These are phyloP conservation scores for Carex pumila DNA, from an alignment of 176 grass and related monocot species.

Conservation along the genomic window DNA sequence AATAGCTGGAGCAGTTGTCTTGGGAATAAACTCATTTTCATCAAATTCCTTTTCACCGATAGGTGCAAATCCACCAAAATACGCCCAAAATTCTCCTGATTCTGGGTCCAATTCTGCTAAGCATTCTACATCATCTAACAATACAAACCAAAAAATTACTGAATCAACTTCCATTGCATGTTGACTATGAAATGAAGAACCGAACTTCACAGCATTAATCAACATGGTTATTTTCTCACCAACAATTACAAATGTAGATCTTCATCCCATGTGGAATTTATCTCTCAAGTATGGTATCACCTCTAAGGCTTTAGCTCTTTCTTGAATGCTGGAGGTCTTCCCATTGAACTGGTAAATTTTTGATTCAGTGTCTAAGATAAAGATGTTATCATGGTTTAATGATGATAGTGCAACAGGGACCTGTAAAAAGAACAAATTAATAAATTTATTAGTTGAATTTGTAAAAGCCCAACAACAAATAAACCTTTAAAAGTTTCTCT, in stretches of 20 bases:
- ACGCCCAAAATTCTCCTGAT: slow-evolving; percentile 85
- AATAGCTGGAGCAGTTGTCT: slow-evolving; percentile 45
- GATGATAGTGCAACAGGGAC: slow-evolving; percentile 77
- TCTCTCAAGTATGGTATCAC: slow-evolving; percentile 86
- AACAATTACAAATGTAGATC: slow-evolving; percentile 72
- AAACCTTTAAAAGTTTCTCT: background rate
- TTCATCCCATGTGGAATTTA: slow-evolving; percentile 63
- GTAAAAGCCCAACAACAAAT: background rate
- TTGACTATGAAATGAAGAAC: background rate
- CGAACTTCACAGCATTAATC: background rate
- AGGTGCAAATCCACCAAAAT: slow-evolving; percentile 94
- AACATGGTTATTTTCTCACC: slow-evolving; percentile 34
- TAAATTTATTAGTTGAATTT: background rate
- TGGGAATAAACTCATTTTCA: slow-evolving; percentile 52
- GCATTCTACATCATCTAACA: slow-evolving; percentile 70
- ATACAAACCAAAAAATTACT: background rate
- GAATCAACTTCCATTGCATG: background rate
- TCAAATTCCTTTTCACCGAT: slow-evolving; percentile 57
- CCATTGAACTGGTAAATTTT: slow-evolving; percentile 96
- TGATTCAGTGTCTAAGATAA: slow-evolving; percentile 71
- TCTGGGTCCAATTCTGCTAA: slow-evolving; percentile 48
- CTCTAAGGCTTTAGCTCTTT: slow-evolving; percentile 90
- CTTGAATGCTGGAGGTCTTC: slow-evolving; percentile 81
- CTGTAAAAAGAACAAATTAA: slow-evolving; percentile 34
- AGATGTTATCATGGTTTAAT: slow-evolving; percentile 84